Conservation (phyloP, 768 basidiomycete genomes). For the Mycena latifolia region DNA sequence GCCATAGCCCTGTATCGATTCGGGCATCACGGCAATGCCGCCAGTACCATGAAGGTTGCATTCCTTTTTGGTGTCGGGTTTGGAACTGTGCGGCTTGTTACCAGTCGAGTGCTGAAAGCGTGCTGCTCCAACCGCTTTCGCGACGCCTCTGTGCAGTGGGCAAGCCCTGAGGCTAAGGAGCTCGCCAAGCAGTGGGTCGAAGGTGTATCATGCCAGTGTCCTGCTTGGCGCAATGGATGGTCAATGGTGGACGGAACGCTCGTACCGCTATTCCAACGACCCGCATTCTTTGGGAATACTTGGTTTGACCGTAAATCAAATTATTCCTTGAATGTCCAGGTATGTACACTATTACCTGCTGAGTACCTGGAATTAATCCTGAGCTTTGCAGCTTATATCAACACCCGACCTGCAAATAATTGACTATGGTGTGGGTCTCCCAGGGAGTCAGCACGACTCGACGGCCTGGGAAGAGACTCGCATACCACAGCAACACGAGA, state of each 20-base stretch:
- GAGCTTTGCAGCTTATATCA: slow-evolving; percentile 32
- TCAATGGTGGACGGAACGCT: slow-evolving; percentile 40
- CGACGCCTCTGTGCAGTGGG: too few species aligned
- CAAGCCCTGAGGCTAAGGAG: too few species aligned
- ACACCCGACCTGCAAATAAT: slow-evolving; percentile 40
- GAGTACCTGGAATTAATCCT: neutral
- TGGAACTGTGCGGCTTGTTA: too few species aligned
- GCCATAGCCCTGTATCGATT: too few species aligned
- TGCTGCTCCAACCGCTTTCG: too few species aligned
- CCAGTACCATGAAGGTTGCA: too few species aligned
- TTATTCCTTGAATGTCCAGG: slow-evolving; percentile 44
- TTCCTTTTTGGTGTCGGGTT: too few species aligned
- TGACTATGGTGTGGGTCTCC: slow-evolving; percentile 45
- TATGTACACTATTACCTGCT: neutral
- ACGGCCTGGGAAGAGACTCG: slow-evolving; percentile 46
- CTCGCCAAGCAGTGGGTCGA: too few species aligned
- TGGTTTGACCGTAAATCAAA: slow-evolving; percentile 46
- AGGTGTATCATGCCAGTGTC: too few species aligned
- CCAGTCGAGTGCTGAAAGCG: too few species aligned
- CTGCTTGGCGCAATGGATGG: slow-evolving; percentile 39
- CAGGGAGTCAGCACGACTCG: slow-evolving; percentile 50
- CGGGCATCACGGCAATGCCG: too few species aligned
- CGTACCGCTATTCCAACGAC: slow-evolving; percentile 34
- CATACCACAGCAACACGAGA: slow-evolving; percentile 37
- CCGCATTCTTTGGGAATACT: slow-evolving; percentile 42